phyloP scores from a whole-genome alignment of 225 moss, liverwort and hornwort species.

The Bryoerythrophyllum caledonicum region DNA sequence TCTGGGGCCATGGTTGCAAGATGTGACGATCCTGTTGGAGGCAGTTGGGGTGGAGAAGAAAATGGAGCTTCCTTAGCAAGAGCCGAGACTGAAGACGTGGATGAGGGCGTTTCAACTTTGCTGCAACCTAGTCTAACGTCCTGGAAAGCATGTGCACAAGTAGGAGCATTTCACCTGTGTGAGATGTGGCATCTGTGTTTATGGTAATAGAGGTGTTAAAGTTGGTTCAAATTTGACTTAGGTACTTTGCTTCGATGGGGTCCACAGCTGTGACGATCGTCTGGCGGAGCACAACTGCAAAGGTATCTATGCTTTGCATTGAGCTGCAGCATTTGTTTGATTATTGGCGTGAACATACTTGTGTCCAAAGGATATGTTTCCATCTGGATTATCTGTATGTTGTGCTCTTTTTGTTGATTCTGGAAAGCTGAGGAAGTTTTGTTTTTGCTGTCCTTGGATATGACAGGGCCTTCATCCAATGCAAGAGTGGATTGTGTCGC shows the following conservation, averaged over 20 bases:
- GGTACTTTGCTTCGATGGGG: conserved; percentile 76
- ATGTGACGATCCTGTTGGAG: conserved; percentile 76
- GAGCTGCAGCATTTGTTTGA: conserved; percentile 7
- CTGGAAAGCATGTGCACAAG: conserved; percentile 92
- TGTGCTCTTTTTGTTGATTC: conserved; percentile 3
- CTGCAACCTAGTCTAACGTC: conserved; percentile 80
- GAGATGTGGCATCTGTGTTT: conserved; percentile 5
- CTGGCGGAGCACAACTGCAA: conserved; percentile 54
- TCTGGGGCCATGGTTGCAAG: conserved; percentile 91
- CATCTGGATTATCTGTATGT: neutral
- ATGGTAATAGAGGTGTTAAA: conserved; percentile 5
- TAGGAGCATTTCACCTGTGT: conserved; percentile 29
- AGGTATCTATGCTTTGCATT: conserved; percentile 46
- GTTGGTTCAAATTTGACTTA: conserved; percentile 20
- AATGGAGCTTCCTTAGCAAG: conserved; percentile 77
- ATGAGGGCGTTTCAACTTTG: conserved; percentile 85
- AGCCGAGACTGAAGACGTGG: conserved; percentile 84
- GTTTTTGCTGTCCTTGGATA: conserved; percentile 23
- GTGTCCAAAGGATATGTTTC: no score
- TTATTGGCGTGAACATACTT: neutral
- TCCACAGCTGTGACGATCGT: conserved; percentile 67
- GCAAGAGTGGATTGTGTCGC: conserved; percentile 86
- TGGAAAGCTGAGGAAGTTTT: neutral
- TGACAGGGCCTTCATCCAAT: conserved; percentile 88
- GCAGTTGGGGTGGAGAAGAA: no score